Conservation (phyloP, 2,329 filamentous ascomycete species). For the Neofusicoccum ribis region DNA sequence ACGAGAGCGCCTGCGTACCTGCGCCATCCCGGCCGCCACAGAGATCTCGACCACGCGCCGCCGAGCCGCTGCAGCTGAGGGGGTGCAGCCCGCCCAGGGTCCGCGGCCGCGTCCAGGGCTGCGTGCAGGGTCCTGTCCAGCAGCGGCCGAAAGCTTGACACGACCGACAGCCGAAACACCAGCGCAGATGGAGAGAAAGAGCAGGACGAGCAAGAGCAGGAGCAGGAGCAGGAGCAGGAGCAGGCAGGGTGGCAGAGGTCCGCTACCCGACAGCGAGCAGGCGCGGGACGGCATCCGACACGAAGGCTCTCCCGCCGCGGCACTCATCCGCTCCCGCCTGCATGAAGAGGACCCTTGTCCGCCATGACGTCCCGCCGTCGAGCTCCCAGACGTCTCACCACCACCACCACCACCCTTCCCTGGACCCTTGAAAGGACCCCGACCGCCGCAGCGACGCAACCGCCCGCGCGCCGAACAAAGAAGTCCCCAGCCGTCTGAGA, state of each 20-base stretch:
- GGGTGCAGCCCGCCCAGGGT: background rate
- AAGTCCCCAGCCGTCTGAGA: too few relatives aligned
- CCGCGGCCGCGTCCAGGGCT: too few relatives aligned
- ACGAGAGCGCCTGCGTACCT: background rate
- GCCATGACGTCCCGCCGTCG: background rate
- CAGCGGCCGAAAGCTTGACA: background rate
- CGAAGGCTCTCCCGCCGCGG: background rate
- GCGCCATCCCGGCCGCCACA: slow-evolving; percentile 6
- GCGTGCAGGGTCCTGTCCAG: background rate
- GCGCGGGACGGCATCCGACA: background rate
- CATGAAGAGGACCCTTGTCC: too few relatives aligned
- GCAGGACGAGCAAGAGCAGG: too few relatives aligned
- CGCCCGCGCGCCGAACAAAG: too few relatives aligned
- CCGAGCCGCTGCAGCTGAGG: background rate
- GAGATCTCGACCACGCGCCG: background rate
- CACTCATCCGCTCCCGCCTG: background rate
- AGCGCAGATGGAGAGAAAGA: background rate
- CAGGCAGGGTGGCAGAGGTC: too few relatives aligned
- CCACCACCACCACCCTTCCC: background rate
- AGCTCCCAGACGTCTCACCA: background rate
- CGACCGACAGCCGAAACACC: background rate
- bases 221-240: too few relatives aligned
- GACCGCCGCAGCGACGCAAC: too few relatives aligned
- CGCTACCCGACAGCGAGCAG: background rate
- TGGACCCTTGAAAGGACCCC: too few relatives aligned